Percentiles rank a stretch among this genome's conserved stretches.
Conservation (phyloP, 2,329 filamentous ascomycete genomes). For the Zymoseptoria pseudotritici region DNA sequence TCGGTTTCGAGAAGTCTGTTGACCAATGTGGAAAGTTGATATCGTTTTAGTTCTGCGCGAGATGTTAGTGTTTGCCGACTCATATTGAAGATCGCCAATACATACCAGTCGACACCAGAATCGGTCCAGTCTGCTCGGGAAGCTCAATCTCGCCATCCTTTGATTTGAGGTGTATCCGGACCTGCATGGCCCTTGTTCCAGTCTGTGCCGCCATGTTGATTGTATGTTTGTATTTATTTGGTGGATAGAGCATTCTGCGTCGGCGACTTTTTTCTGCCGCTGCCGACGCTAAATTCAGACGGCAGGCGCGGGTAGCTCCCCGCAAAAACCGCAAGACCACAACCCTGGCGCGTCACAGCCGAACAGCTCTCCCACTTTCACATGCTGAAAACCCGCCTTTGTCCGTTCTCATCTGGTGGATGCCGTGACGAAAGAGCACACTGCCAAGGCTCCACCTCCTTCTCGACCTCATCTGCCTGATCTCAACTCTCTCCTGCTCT, state of each 20-base stretch:
- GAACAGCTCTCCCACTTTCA: slow-evolving; percentile 9
- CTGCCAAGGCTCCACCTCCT: not conserved
- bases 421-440: not conserved
- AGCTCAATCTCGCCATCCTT: slow-evolving; percentile 47
- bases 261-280: slow-evolving; percentile 3
- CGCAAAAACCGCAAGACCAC: not conserved
- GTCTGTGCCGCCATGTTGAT: slow-evolving; percentile 9
- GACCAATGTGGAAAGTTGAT: slow-evolving; percentile 55
- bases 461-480: slow-evolving; percentile 1
- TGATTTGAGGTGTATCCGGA: slow-evolving; percentile 49
- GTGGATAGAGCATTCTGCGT: not conserved
- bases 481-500: slow-evolving; percentile 1
- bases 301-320: not conserved
- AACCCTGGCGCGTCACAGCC: not conserved
- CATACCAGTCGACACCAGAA: slow-evolving; percentile 51
- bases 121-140: slow-evolving; percentile 47
- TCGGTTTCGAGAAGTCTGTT: slow-evolving; percentile 53
- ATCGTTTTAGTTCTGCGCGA: slow-evolving; percentile 46
- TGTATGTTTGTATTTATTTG: not conserved
- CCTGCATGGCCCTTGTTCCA: slow-evolving; percentile 32
- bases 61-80: not conserved
- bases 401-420: not conserved
- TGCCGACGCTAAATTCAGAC: not conserved
- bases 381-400: slow-evolving; percentile 6
- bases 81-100: not conserved